Evolutionary conservation across 441 rosid genomes (phyloP).

Genomic region (Pelargonium myrrhifolium): DNA sequence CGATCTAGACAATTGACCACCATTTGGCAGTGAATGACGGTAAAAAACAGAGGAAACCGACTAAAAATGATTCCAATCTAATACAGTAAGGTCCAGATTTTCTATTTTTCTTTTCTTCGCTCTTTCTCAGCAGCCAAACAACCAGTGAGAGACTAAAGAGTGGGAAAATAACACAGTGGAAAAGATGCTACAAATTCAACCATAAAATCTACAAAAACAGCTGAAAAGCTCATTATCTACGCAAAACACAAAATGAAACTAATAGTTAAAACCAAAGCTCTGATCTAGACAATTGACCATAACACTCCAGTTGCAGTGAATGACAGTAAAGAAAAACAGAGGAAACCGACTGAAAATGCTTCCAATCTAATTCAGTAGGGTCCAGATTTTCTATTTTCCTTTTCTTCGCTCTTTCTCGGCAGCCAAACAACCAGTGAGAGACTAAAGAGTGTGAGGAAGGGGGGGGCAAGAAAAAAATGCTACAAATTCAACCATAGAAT

Average conservation of each 20-base stretch:
- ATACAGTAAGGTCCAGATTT: neutral
- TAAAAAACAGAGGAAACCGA: too few relatives aligned
- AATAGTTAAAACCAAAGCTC: too few relatives aligned
- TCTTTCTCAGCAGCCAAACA: neutral
- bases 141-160: neutral
- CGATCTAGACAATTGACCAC: too few relatives aligned
- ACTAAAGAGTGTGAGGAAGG: neutral
- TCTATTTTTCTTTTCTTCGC: neutral
- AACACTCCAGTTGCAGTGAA: too few relatives aligned
- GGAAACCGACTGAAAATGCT: neutral
- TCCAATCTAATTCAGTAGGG: neutral
- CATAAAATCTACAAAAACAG: too few relatives aligned
- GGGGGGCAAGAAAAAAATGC: neutral
- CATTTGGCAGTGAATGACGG: too few relatives aligned
- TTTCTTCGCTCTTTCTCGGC: neutral
- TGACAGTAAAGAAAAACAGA: too few relatives aligned
- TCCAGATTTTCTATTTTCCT: neutral
- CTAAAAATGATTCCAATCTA: neutral
- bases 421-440: neutral
- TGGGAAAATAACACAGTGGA: neutral
- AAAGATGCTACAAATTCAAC: conserved; percentile 24
- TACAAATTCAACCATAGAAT: conserved; percentile 23
- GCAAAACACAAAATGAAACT: too few relatives aligned
- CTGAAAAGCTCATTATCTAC: too few relatives aligned
- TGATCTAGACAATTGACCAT: too few relatives aligned